Base-by-base conservation (phyloP, 345 rosid species). In the Laguncularia racemosa region DNA sequence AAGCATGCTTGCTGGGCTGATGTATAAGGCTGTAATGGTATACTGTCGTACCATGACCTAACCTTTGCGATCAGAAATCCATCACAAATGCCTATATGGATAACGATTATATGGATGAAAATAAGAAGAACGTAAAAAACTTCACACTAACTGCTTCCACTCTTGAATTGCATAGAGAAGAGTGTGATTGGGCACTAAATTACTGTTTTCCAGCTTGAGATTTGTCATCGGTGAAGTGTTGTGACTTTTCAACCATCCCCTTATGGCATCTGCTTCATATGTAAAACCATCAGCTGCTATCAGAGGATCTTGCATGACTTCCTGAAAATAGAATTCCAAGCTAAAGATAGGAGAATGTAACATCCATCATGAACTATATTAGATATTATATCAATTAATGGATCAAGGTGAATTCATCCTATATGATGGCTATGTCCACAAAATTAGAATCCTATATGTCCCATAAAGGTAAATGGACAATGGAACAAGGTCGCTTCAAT, bases 221-320 rank as follows among this genome's bases (percentile, higher is more conserved):
- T 91, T 91, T 46, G 98, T 91, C 98, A 91, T 91, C 0, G 96
- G 98, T 6, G 98, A 91, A 8, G 86, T 91, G 69, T 81, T 60
- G 59, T 85, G 98, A 16, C 84, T 86, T 3, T 83, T 58, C 67
- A 91, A 70, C 98, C 98, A 91, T 61, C 90, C 98, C 60, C 70
- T 72, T 12, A 91, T 86, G 0, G 96, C 96, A 43, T 88, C 95
- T 11, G 81, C 96, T 69, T 91, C 96, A 16, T 88, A 91, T 0
- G 98, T 91, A 63, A 82, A 88, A 1, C 98, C 98, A 50, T 91
- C 96, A 3, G 96, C 90, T 13, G 98, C 92, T 71, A 88, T 86
- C 46, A 73, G 72, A 2, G 96, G 98, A 75, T 91, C 95, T 65
- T 79, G 70, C 98, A 91, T 85, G 46, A 85, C 78, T 55, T 85